Conservation (phyloP, 176 grass and related monocot genomes). For the Eleusine coracana region DNA sequence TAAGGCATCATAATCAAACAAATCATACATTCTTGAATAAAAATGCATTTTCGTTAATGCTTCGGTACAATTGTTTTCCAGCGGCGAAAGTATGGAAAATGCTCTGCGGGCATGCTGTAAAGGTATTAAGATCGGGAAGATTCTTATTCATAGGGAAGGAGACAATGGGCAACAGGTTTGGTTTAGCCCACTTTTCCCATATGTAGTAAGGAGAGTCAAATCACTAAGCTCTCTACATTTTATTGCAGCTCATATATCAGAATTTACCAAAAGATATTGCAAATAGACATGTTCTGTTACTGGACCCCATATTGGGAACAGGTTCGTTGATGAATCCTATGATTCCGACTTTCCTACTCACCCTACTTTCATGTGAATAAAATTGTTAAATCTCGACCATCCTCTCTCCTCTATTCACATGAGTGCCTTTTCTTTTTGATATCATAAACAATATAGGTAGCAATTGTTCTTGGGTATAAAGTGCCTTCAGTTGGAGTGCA, state of each 20-base stretch:
- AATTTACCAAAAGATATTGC: slow-evolving; percentile 88
- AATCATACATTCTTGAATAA: slow-evolving; percentile 5
- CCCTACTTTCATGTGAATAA: slow-evolving; percentile 11
- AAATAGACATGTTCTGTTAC: slow-evolving; percentile 89
- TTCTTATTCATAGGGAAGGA: slow-evolving; percentile 90
- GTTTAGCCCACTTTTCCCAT: slow-evolving; percentile 44
- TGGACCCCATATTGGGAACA: slow-evolving; percentile 98
- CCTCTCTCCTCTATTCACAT: not conserved
- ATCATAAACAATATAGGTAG: not conserved
- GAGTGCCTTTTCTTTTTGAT: not conserved
- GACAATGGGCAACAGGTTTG: slow-evolving; percentile 91
- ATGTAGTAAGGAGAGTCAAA: slow-evolving; percentile 17
- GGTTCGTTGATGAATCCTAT: slow-evolving; percentile 57
- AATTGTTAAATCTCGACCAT: slow-evolving; percentile 1
- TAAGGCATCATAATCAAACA: not conserved
- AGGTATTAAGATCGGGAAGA: slow-evolving; percentile 93
- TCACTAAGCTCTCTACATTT: slow-evolving; percentile 39
- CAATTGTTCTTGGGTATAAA: not conserved
- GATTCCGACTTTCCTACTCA: not conserved
- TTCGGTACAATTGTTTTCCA: slow-evolving; percentile 36
- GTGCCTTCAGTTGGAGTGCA: not conserved
- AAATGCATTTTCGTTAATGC: slow-evolving; percentile 6
- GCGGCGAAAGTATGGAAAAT: slow-evolving; percentile 98
- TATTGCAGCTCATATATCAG: slow-evolving; percentile 90
- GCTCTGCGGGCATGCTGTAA: slow-evolving; percentile 85